These are phyloP conservation scores for Nigrograna mackinnonii DNA, from an alignment of 2,329 filamentous ascomycete species.

Conservation along the genomic window DNA sequence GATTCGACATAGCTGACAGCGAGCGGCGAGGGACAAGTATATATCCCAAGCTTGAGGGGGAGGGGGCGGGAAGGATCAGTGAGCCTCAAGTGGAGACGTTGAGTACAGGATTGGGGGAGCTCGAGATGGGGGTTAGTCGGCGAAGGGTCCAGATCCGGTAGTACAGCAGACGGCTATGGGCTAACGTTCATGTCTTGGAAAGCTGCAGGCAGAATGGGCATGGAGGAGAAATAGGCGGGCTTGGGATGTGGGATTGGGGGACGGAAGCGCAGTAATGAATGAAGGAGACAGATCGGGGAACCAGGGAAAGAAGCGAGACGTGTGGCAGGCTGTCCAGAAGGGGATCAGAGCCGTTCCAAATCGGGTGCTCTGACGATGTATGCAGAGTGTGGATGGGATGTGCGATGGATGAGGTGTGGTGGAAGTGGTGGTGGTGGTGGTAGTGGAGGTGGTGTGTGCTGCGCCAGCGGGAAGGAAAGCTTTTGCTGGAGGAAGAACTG, in stretches of 20 bases:
- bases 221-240: constrained; percentile 28
- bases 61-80: constrained; percentile 29
- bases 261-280: constrained; percentile 31
- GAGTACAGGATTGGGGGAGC: constrained; percentile 19
- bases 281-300: constrained; percentile 26
- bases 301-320: constrained; percentile 22
- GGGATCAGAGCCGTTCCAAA: constrained; percentile 36
- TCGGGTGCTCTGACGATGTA: constrained; percentile 31
- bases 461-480: constrained; percentile 25
- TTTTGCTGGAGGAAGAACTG: constrained; percentile 31
- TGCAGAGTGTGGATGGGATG: constrained; percentile 23
- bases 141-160: constrained; percentile 33
- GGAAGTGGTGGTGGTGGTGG: background rate
- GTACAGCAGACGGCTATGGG: constrained; percentile 33
- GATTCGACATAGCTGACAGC: constrained; percentile 35
- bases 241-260: no score
- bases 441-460: no score
- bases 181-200: constrained; percentile 33
- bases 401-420: background rate
- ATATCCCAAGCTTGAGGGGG: constrained; percentile 27
- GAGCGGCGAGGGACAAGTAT: constrained; percentile 29
- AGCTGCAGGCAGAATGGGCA: constrained; percentile 26
- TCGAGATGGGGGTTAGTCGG: constrained; percentile 17
- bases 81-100: constrained; percentile 34
- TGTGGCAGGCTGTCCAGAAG: constrained; percentile 27